Conservation (phyloP, 148 eudicot genomes). For the Amaranthus hypochondriacus region DNA sequence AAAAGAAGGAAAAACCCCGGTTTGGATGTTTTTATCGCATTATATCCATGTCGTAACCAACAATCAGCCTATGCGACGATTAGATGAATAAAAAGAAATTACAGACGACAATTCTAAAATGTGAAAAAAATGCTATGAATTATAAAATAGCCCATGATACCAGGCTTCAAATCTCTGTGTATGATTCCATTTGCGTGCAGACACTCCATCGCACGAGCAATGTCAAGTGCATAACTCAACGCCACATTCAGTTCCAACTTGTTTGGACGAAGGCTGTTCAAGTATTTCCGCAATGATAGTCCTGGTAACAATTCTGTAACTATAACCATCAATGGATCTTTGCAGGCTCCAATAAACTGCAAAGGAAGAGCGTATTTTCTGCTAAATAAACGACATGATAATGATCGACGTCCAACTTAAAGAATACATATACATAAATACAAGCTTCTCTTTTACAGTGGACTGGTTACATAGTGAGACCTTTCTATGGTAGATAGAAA, state of each 20-base stretch:
- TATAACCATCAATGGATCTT: constrained; percentile 95
- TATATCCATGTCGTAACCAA: background rate
- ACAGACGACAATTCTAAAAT: background rate
- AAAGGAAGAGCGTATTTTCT: constrained; percentile 8
- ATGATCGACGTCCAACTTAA: background rate
- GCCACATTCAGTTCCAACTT: constrained; percentile 62
- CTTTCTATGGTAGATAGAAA: background rate
- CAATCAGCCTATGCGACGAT: background rate
- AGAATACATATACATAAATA: too few relatives aligned
- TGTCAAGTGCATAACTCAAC: constrained; percentile 71
- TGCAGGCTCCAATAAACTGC: constrained; percentile 99
- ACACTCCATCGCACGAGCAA: constrained; percentile 88
- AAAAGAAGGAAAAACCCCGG: background rate
- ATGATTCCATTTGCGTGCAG: constrained; percentile 95
- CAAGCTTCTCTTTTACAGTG: too few relatives aligned
- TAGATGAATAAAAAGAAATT: background rate
- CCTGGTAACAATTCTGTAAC: constrained; percentile 90
- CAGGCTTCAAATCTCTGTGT: constrained; percentile 97
- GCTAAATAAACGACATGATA: background rate
- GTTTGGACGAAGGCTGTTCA: constrained; percentile 66
- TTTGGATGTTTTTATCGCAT: background rate
- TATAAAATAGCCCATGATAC: constrained; percentile 36
- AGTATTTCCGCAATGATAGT: constrained; percentile 77
- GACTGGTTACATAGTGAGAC: background rate
- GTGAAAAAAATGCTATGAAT: background rate